These are phyloP conservation scores for Skeletonema potamos DNA, from an alignment of 108 stramenopile species.

Conservation along the genomic window DNA sequence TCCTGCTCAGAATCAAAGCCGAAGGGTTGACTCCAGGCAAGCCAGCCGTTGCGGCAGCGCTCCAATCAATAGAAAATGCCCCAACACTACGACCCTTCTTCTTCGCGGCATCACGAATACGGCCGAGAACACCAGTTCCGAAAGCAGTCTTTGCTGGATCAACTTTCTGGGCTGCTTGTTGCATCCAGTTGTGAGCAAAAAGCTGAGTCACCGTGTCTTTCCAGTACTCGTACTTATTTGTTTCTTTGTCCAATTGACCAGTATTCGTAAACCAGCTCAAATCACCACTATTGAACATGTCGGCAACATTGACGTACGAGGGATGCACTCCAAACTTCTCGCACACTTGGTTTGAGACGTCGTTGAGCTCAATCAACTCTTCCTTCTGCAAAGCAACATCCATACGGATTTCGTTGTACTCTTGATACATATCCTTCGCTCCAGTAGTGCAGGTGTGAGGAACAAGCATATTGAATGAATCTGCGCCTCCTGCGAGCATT, in stretches of 20 bases:
- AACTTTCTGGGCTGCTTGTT: slow-evolving; percentile 32
- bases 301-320: neutral
- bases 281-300: neutral
- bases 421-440: slow-evolving; percentile 37
- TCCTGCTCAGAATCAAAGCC: slow-evolving; percentile 20
- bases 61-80: slow-evolving; percentile 39
- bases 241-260: slow-evolving; percentile 45
- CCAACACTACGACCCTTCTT: slow-evolving; percentile 21
- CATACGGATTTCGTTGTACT: slow-evolving; percentile 41
- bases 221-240: slow-evolving; percentile 27
- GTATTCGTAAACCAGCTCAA: slow-evolving; percentile 35
- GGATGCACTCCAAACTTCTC: slow-evolving; percentile 2
- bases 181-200: slow-evolving; percentile 65
- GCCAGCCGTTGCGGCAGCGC: slow-evolving; percentile 23
- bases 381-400: slow-evolving; percentile 15
- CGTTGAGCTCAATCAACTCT: neutral
- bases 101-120: slow-evolving; percentile 43
- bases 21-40: slow-evolving; percentile 22
- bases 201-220: slow-evolving; percentile 38
- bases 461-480: slow-evolving; percentile 64
- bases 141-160: slow-evolving; percentile 28
- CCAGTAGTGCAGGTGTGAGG: slow-evolving; percentile 39
- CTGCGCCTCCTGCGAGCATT: slow-evolving; percentile 55
- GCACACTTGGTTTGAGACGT: neutral
- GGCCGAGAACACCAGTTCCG: slow-evolving; percentile 55